Conservation (phyloP, 176 grass and related monocot genomes). For the Leersia perrieri region DNA sequence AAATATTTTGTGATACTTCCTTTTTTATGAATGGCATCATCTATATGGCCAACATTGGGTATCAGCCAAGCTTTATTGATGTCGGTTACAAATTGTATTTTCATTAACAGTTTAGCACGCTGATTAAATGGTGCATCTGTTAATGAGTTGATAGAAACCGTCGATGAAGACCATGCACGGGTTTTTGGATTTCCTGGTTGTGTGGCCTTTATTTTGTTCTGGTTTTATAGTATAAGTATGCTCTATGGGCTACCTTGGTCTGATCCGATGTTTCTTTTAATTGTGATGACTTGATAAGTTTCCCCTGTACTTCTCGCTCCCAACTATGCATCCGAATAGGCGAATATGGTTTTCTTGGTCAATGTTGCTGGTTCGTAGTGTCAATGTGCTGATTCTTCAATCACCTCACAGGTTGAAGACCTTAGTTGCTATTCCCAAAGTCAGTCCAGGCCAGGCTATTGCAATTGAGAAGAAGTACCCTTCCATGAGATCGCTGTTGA, state of each 20-base stretch:
- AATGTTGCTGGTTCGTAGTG: neutral
- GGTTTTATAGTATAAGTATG: neutral
- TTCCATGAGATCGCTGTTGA: slow-evolving; percentile 82
- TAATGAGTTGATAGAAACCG: neutral
- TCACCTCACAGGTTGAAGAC: slow-evolving; percentile 66
- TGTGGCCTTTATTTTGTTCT: neutral
- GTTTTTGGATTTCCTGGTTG: neutral
- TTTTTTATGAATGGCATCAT: neutral
- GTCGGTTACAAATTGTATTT: neutral
- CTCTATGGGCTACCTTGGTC: neutral
- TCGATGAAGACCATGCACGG: neutral
- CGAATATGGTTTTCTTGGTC: neutral
- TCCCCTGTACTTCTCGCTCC: neutral
- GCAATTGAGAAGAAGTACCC: slow-evolving; percentile 79
- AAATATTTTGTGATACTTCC: neutral
- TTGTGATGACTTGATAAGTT: neutral
- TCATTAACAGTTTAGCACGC: neutral
- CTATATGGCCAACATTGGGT: neutral
- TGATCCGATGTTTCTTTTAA: neutral
- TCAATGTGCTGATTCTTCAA: neutral
- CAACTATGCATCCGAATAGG: neutral
- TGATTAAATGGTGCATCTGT: neutral
- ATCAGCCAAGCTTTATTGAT: neutral
- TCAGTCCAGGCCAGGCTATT: slow-evolving; percentile 56
- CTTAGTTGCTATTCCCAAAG: slow-evolving; percentile 74